Evolutionary conservation across 1,284 basidiomycete species (phyloP), one percentile per base, ranked within the genome.

Genomic region (Pseudomicrostroma phylloplanum): DNA sequence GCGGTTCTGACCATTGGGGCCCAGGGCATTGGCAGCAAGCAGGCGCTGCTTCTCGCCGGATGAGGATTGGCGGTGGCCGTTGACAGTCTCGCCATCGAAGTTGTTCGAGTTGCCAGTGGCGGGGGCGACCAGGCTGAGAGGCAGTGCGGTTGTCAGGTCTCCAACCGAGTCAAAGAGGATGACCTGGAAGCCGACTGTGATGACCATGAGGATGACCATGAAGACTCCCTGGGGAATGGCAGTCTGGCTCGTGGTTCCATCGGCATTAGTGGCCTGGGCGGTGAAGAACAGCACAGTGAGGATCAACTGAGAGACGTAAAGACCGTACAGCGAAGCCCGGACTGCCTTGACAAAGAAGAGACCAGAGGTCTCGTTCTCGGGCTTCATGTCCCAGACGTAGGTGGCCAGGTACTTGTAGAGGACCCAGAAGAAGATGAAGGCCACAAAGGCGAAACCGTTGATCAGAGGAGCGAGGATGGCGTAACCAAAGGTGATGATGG

Each of bases 261-360:
- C 53, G 42, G 68, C 65, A 57, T 70, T 62, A 6, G 56, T 46
- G 41, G 70, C 69, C 66, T 73, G 70, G 23, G 70, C 59, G 19
- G 76, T 64, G 66, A 78, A 72, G 70, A 76, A 79, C 58, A 78
- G 71, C 58, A 71, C 67, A 15, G 74, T 66, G 43, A 76, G 65
- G 62, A 79, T 68, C 41, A 79, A 60, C 63, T 67, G 67, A 60
- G 72, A 69, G 60, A 79, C 65, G 64, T 79, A 79, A 19, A 77
- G 68, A 3, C 92, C 94, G n/a, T 92, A 90, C 72, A 97, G 96
- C 49, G 94, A 79, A 74, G 96, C 93, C 59, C 89, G 86, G 53
- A 98, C 86, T 1, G 96, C 94, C 80, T 89, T 91, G 54, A 92
- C 92, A 84, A 94, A 97, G 84, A 97, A 97, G 56, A 90, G 80